Conservation (phyloP, 2,329 filamentous ascomycete genomes). For the Colletotrichum liriopes region DNA sequence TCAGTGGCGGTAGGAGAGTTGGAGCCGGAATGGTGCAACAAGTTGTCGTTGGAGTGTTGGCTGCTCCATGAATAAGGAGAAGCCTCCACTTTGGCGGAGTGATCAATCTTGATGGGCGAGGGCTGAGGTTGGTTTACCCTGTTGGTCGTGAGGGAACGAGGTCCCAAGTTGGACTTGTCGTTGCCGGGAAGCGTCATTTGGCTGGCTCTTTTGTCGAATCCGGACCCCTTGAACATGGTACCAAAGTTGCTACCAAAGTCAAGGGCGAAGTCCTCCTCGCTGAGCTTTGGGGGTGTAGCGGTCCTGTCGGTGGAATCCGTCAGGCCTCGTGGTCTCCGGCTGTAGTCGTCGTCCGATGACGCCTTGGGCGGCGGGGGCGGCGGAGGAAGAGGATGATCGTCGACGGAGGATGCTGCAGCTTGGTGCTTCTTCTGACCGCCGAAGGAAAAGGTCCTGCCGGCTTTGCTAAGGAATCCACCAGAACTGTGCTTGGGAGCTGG, state of each 20-base stretch:
- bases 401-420: slow-evolving; percentile 55
- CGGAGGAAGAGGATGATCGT: slow-evolving; percentile 54
- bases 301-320: slow-evolving; percentile 70
- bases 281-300: slow-evolving; percentile 65
- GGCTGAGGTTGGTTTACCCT: slow-evolving; percentile 61
- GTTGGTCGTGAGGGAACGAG: slow-evolving; percentile 63
- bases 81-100: slow-evolving; percentile 58
- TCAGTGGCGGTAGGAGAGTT: slow-evolving; percentile 52
- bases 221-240: slow-evolving; percentile 64
- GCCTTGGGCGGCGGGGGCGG: slow-evolving; percentile 56
- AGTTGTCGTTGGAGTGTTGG: slow-evolving; percentile 65
- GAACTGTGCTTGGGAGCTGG: slow-evolving; percentile 64
- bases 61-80: slow-evolving; percentile 67
- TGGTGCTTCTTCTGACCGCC: slow-evolving; percentile 68
- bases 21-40: slow-evolving; percentile 58
- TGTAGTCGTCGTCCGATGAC: slow-evolving; percentile 49
- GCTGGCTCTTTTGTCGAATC: slow-evolving; percentile 70
- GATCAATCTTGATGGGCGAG: slow-evolving; percentile 65
- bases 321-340: slow-evolving; percentile 62
- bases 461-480: slow-evolving; percentile 67
- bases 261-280: slow-evolving; percentile 60
- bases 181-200: slow-evolving; percentile 63
- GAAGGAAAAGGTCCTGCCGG: slow-evolving; percentile 73
- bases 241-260: slow-evolving; percentile 73
- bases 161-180: slow-evolving; percentile 48